These are phyloP conservation scores for Camellia sinensis DNA, from an alignment of 148 eudicot species.

Conservation along the genomic window DNA sequence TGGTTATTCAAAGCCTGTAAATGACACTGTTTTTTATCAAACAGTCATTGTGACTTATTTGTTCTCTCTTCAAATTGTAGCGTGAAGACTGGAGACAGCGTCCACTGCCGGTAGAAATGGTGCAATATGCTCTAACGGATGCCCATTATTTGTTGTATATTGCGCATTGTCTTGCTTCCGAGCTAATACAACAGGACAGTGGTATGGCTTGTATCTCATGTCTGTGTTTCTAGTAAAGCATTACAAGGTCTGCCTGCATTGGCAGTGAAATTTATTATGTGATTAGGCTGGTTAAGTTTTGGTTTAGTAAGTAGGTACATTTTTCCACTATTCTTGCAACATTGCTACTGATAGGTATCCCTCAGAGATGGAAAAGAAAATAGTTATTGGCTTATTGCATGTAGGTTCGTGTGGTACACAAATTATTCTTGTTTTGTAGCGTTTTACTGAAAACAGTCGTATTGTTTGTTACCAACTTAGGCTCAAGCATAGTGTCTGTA, in stretches of 20 bases:
- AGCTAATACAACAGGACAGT: constrained; percentile 50
- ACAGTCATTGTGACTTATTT: neutral
- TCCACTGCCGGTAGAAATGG: constrained; percentile 80
- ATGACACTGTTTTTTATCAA: constrained; percentile 4
- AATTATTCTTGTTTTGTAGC: neutral
- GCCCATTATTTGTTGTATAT: constrained; percentile 88
- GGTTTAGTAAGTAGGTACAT: no score
- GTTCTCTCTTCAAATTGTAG: constrained; percentile 33
- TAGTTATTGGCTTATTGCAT: no score
- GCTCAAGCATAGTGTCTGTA: neutral
- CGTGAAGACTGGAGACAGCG: constrained; percentile 99
- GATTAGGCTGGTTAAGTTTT: no score
- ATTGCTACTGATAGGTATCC: no score
- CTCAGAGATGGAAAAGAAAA: no score
- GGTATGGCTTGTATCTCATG: constrained; percentile 33
- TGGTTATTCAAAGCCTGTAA: neutral
- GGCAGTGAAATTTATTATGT: no score
- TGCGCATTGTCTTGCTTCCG: constrained; percentile 66
- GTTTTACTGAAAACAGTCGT: neutral
- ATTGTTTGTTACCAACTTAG: neutral
- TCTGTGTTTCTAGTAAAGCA: neutral
- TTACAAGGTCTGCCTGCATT: no score
- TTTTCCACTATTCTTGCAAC: no score
- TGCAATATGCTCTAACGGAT: constrained; percentile 79
- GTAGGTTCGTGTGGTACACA: neutral